Conservation (phyloP, 352 stramenopile genomes). For the Phytophthora megakarya region DNA sequence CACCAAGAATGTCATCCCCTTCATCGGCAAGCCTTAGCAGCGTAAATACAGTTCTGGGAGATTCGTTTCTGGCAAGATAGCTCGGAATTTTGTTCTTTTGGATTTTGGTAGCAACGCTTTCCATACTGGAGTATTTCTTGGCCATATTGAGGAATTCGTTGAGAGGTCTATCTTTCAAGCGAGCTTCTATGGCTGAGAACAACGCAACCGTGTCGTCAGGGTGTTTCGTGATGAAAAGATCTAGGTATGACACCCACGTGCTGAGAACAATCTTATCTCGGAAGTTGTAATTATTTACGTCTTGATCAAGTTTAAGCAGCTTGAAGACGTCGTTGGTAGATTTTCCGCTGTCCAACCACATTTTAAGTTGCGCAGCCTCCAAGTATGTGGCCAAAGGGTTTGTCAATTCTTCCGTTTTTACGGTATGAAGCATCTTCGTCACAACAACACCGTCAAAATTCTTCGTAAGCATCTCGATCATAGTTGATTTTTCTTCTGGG, state of each 20-base stretch:
- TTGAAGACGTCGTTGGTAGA: neutral
- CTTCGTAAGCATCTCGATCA: neutral
- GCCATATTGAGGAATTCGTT: neutral
- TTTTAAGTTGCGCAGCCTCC: neutral
- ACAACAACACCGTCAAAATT: neutral
- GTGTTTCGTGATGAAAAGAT: neutral
- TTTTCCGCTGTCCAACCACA: neutral
- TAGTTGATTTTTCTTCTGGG: neutral
- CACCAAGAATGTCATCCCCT: neutral
- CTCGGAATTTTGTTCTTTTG: no score
- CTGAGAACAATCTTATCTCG: neutral
- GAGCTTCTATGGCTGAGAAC: no score
- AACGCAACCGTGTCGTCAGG: neutral
- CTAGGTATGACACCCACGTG: neutral
- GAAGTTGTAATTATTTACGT: no score
- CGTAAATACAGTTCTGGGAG: no score
- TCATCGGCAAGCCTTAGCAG: no score
- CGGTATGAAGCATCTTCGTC: neutral
- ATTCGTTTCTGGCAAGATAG: no score
- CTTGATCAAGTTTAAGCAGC: no score
- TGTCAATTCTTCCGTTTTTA: neutral
- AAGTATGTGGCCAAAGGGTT: neutral
- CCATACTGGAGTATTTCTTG: neutral
- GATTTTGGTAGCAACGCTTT: no score
- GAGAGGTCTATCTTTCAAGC: neutral